phyloP scores from a whole-genome alignment of 768 basidiomycete species.

The Mycena venus region DNA sequence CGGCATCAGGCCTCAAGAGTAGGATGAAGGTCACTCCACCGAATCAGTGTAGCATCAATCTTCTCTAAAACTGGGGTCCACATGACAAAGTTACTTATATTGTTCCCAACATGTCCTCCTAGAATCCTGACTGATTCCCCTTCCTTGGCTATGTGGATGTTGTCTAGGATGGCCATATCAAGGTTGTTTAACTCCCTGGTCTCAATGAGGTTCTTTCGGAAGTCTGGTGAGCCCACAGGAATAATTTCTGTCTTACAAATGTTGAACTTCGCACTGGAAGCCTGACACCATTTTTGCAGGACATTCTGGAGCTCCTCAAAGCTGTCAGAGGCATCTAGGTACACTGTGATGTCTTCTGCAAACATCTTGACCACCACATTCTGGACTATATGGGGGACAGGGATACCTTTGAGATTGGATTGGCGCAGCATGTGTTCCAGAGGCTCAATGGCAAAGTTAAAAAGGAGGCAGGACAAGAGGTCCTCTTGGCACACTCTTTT shows the following conservation, averaged over 20 bases:
- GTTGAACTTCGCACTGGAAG: slow-evolving; percentile 59
- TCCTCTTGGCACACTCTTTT: slow-evolving; percentile 47
- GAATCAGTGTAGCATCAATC: no score
- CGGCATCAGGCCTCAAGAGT: no score
- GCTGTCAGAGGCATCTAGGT: slow-evolving; percentile 45
- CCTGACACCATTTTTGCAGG: slow-evolving; percentile 54
- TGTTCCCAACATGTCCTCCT: slow-evolving; percentile 49
- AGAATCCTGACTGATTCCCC: slow-evolving; percentile 43
- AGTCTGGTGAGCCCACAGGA: slow-evolving; percentile 25
- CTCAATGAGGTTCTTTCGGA: slow-evolving; percentile 14
- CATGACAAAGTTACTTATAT: no score
- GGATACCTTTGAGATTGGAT: slow-evolving; percentile 45
- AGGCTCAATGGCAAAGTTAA: slow-evolving; percentile 57
- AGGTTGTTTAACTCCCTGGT: neutral
- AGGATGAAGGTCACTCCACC: no score
- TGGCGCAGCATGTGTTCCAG: slow-evolving; percentile 46
- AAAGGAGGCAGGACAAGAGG: slow-evolving; percentile 54
- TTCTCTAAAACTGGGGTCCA: no score
- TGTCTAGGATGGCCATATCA: slow-evolving; percentile 23
- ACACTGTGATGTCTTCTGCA: slow-evolving; percentile 58
- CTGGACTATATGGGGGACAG: slow-evolving; percentile 28
- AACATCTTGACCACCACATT: slow-evolving; percentile 49
- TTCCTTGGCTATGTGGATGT: slow-evolving; percentile 45
- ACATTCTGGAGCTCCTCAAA: slow-evolving; percentile 39
- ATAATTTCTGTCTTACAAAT: slow-evolving; percentile 54